A percentile compares a stretch with the other conserved stretches of the same genome.
Conservation (phyloP, 2,329 filamentous ascomycete genomes). For the Aspergillus aculeatus region DNA sequence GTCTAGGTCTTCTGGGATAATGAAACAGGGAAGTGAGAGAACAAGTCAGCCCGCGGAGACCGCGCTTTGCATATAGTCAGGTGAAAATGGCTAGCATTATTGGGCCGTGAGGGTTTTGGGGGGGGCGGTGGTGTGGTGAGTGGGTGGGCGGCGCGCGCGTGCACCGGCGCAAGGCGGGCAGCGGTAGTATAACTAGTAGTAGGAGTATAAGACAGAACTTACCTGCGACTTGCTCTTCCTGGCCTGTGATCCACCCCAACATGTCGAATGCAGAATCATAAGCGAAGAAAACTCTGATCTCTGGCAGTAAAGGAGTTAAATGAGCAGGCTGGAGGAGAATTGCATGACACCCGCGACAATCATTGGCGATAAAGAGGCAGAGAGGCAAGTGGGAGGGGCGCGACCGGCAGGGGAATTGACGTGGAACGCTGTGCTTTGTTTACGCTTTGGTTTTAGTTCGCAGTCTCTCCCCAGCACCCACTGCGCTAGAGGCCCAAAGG, state of each 20-base stretch:
- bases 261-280: slow-evolving; percentile 23
- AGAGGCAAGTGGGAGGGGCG: slow-evolving; percentile 8
- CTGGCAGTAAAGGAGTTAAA: background rate
- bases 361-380: slow-evolving; percentile 15
- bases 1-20: slow-evolving; percentile 20
- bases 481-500: slow-evolving; percentile 5
- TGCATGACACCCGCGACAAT: slow-evolving; percentile 18
- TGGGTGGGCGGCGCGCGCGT: background rate
- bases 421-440: slow-evolving; percentile 36
- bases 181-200: slow-evolving; percentile 3
- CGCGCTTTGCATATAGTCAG: slow-evolving; percentile 5
- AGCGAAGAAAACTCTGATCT: slow-evolving; percentile 7
- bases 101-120: slow-evolving; percentile 1
- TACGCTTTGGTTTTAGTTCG: slow-evolving; percentile 16
- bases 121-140: no score
- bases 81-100: slow-evolving; percentile 10
- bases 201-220: slow-evolving; percentile 17
- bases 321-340: slow-evolving; percentile 13
- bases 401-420: slow-evolving; percentile 19
- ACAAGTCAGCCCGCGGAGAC: slow-evolving; percentile 15
- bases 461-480: background rate
- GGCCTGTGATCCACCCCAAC: slow-evolving; percentile 37
- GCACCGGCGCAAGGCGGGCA: slow-evolving; percentile 11
- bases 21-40: slow-evolving; percentile 5
- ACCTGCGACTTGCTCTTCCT: slow-evolving; percentile 29